Conservation (phyloP, 2,329 filamentous ascomycete species). For the Aspergillus costaricaensis region DNA sequence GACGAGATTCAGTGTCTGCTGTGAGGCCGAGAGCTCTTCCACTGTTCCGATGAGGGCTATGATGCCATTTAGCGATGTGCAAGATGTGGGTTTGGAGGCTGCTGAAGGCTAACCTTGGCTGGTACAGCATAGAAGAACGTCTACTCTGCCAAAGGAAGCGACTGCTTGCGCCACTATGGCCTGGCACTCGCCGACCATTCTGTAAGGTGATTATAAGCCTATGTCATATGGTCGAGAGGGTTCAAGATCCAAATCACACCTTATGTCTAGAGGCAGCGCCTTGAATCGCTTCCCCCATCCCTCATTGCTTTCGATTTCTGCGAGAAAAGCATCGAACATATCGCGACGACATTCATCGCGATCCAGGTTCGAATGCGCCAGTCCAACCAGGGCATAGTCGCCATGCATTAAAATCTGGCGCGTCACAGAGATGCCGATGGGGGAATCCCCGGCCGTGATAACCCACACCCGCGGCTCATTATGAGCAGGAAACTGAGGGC, state of each 20-base stretch:
- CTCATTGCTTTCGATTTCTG: slow-evolving; percentile 60
- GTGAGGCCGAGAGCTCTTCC: slow-evolving; percentile 78
- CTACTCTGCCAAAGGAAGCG: slow-evolving; percentile 78
- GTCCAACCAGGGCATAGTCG: slow-evolving; percentile 83
- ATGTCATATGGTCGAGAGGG: neutral
- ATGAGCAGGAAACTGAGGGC: slow-evolving; percentile 59
- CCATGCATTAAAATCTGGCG: slow-evolving; percentile 84
- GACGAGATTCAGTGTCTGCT: slow-evolving; percentile 73
- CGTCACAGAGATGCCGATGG: slow-evolving; percentile 79
- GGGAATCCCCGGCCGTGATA: slow-evolving; percentile 81
- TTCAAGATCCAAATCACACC: slow-evolving; percentile 36
- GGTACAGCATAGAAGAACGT: slow-evolving; percentile 87
- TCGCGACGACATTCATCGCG: slow-evolving; percentile 69
- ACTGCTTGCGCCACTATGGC: slow-evolving; percentile 86
- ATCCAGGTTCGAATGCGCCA: slow-evolving; percentile 76
- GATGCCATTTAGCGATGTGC: slow-evolving; percentile 11
- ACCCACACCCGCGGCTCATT: slow-evolving; percentile 85
- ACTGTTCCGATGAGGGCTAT: slow-evolving; percentile 83
- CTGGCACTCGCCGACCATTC: slow-evolving; percentile 70
- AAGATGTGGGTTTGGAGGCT: neutral
- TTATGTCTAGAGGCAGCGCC: slow-evolving; percentile 60
- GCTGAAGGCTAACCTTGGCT: slow-evolving; percentile 67
- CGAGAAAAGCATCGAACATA: slow-evolving; percentile 78
- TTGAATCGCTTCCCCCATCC: slow-evolving; percentile 79
- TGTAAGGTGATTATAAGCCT: slow-evolving; percentile 29